Conservation (phyloP, 192 early-diverging fungal species). For the Podochytrium sp. region DNA sequence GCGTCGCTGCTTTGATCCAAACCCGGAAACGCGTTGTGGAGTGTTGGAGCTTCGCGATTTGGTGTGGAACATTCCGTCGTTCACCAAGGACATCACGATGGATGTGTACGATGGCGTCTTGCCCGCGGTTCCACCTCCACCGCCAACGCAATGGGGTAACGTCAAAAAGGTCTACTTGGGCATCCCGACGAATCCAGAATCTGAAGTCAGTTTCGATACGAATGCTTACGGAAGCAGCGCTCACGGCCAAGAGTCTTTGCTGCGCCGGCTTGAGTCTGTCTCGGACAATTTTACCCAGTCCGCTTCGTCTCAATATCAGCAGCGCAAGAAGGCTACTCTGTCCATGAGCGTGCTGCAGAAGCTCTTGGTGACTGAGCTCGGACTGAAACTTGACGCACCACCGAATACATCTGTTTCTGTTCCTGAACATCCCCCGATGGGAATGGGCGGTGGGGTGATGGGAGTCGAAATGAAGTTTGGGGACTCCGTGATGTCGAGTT, state of each 20-base stretch:
- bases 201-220: background rate
- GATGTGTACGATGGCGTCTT: background rate
- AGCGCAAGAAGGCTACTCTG: background rate
- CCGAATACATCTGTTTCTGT: background rate
- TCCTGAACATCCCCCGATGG: background rate
- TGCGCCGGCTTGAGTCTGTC: background rate
- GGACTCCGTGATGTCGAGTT: slow-evolving; percentile 5
- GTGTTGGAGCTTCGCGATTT: slow-evolving; percentile 18
- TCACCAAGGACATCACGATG: background rate
- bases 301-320: background rate
- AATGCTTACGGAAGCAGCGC: background rate
- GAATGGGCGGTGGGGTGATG: no score
- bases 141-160: slow-evolving; percentile 1
- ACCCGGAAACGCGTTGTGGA: slow-evolving; percentile 20
- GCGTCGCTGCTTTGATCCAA: slow-evolving; percentile 32
- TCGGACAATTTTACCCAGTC: background rate
- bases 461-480: slow-evolving; percentile 29
- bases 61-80: background rate
- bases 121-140: slow-evolving; percentile 8
- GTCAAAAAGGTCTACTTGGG: slow-evolving; percentile 22
- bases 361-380: slow-evolving; percentile 3
- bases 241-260: background rate
- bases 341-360: slow-evolving; percentile 24
- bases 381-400: background rate
- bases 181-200: background rate